These are phyloP conservation scores for Trichosporon ovoides DNA, from an alignment of 1,284 basidiomycete species.

Conservation along the genomic window DNA sequence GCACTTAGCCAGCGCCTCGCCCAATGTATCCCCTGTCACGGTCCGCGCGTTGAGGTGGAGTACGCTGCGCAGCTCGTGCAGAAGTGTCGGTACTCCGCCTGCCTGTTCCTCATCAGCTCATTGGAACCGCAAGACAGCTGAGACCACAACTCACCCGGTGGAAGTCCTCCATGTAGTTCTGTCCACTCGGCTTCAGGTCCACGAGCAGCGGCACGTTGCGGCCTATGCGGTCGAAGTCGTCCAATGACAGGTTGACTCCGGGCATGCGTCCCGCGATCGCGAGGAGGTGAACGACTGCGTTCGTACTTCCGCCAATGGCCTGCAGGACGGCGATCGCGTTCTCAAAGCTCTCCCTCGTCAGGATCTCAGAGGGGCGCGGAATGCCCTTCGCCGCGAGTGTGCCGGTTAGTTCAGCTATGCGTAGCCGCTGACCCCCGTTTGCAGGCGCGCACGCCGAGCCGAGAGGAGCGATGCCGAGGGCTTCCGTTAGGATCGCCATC, in stretches of 20 bases:
- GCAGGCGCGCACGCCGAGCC: constrained; percentile 42
- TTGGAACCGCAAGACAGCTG: too few species aligned
- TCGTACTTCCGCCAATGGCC: constrained; percentile 51
- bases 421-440: constrained; percentile 36
- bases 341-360: constrained; percentile 48
- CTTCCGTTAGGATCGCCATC: constrained; percentile 46
- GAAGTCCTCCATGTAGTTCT: constrained; percentile 51
- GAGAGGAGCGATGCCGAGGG: constrained; percentile 41
- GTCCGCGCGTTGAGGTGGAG: constrained; percentile 41
- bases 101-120: constrained; percentile 27
- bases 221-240: constrained; percentile 49
- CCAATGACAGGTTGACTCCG: constrained; percentile 47
- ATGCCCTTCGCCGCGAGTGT: constrained; percentile 20
- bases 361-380: constrained; percentile 46
- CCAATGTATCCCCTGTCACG: constrained; percentile 43
- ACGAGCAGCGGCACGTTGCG: constrained; percentile 48
- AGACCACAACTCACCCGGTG: constrained; percentile 29
- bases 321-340: constrained; percentile 51
- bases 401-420: constrained; percentile 39
- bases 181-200: constrained; percentile 51
- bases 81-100: constrained; percentile 48
- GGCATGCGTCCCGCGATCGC: constrained; percentile 49
- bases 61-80: constrained; percentile 26
- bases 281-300: constrained; percentile 50
- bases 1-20: constrained; percentile 34